Evolutionary conservation across 1,284 basidiomycete species (phyloP).

Genomic region (Tetrapyrgos nigripes): DNA sequence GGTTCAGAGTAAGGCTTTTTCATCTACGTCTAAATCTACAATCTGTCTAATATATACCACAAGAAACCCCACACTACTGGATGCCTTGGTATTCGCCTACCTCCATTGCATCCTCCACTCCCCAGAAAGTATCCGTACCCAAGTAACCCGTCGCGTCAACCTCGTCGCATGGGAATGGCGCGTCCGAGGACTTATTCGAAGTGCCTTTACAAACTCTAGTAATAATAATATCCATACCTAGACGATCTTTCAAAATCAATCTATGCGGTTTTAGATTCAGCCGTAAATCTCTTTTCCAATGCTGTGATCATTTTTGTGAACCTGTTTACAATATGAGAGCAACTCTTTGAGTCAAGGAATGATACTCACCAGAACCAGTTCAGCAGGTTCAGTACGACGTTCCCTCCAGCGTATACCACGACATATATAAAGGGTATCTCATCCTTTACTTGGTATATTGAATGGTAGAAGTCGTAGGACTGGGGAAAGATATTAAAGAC

Average conservation of each 20-base stretch:
- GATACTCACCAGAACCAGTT: constrained; percentile 73
- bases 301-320: constrained; percentile 71
- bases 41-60: constrained; percentile 3
- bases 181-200: constrained; percentile 63
- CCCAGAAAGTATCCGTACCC: constrained; percentile 58
- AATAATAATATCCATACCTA: background rate
- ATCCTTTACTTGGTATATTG: constrained; percentile 54
- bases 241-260: background rate
- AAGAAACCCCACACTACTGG: constrained; percentile 76
- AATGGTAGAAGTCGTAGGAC: constrained; percentile 68
- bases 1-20: constrained; percentile 66
- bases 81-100: constrained; percentile 82
- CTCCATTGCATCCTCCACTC: constrained; percentile 68
- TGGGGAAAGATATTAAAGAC: constrained; percentile 29
- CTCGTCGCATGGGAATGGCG: constrained; percentile 78
- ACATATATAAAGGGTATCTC: constrained; percentile 55
- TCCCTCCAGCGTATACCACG: constrained; percentile 59
- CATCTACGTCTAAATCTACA: background rate
- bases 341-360: background rate
- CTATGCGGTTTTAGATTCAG: background rate
- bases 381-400: constrained; percentile 64
- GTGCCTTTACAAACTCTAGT: constrained; percentile 48
- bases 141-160: constrained; percentile 73
- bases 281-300: constrained; percentile 58
- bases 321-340: constrained; percentile 42